Conservation (phyloP, 176 grass and related monocot species). For the Puya raimondii region DNA sequence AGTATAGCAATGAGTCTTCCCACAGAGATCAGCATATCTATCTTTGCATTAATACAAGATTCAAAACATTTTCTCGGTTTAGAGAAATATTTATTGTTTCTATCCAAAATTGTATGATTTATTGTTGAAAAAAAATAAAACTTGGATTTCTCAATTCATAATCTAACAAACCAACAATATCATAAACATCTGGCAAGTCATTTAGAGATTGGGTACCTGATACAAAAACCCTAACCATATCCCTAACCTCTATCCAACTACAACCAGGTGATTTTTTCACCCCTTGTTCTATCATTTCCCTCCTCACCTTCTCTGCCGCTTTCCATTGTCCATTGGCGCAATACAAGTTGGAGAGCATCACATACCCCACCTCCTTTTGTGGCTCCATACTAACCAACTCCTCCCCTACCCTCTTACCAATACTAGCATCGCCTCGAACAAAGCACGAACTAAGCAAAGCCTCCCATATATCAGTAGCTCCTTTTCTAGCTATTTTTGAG, state of each 20-base stretch:
- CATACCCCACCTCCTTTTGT: slow-evolving; percentile 33
- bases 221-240: slow-evolving; percentile 35
- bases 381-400: slow-evolving; percentile 14
- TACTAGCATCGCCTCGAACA: neutral
- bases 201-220: slow-evolving; percentile 28
- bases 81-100: too few species aligned
- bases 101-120: too few species aligned
- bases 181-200: neutral
- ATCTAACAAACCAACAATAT: slow-evolving; percentile 20
- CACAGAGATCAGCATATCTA: too few species aligned
- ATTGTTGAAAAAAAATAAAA: neutral
- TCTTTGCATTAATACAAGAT: too few species aligned
- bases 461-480: slow-evolving; percentile 8
- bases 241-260: slow-evolving; percentile 57
- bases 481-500: neutral
- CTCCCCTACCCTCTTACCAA: slow-evolving; percentile 17
- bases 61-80: too few species aligned
- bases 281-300: slow-evolving; percentile 40
- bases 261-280: slow-evolving; percentile 58
- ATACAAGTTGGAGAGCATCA: slow-evolving; percentile 52
- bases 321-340: slow-evolving; percentile 37
- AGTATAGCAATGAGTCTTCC: too few species aligned
- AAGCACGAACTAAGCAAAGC: slow-evolving; percentile 35
- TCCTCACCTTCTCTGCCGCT: slow-evolving; percentile 39
- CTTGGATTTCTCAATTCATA: slow-evolving; percentile 30